Base-by-base conservation (phyloP, 441 rosid species). In the Brassica hybrid region DNA sequence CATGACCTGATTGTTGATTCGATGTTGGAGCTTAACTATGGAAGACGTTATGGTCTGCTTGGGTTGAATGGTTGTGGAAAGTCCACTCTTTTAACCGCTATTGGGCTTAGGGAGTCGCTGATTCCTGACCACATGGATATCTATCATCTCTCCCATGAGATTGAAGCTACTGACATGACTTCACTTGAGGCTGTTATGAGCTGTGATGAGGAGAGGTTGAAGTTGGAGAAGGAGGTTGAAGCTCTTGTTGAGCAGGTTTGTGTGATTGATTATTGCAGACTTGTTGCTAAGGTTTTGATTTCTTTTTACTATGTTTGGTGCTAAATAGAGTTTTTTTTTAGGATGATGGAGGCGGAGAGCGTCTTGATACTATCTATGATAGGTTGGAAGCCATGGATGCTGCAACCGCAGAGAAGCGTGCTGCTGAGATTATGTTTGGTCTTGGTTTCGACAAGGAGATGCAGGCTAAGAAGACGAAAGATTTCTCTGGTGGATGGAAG, bases 321-420 rank as follows among this genome's bases (percentile, higher is more conserved):
- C 45, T 41, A 7, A n/a, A 43, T 10, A 0, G 1, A 61, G 2
- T 1, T 36, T 25, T 60, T 58, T 2, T 65, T 43, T 52, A 94
- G 98, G 99, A 95, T 36, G 96, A 91, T 85, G 99, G 98, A 64
- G 97, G 99, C 36, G 97, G 99, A 36, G 99, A 93, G 79, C 82
- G 84, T 75, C 97, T 93, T 79, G 96, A 95, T 8, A 86, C 92
- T 34, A 48, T 95, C 34, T 95, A 95, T 83, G 98, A 95, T 82
- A 86, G 97, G 56, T 79, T 95, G 68, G 99, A 95, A 65, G 94
- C 98, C 48, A 21, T 95, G 81, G 98, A 95, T 85, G 97, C 90
- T 69, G 50, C 98, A 16, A 95, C 99, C 17, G 98, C 99, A 0
- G 99, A 95, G 85, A 95, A 95, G 76, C 94, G 98, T 65, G 99